These are phyloP conservation scores for Myxozyma sirexii DNA, from an alignment of 805 yeast species.

Conservation along the genomic window DNA sequence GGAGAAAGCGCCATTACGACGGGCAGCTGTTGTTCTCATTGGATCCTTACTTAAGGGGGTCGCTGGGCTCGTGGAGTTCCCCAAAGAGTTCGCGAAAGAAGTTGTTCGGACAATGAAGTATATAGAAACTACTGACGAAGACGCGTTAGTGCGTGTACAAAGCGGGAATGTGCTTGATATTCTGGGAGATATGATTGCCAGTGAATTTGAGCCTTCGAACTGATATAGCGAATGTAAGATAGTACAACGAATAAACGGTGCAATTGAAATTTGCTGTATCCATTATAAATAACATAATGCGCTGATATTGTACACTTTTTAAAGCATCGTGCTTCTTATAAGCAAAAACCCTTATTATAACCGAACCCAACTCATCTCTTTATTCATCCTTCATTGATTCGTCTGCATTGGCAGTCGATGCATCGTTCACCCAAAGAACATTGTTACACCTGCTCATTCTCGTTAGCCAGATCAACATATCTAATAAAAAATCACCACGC, in stretches of 20 bases:
- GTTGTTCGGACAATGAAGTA: constrained; percentile 32
- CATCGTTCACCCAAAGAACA: constrained; percentile 63
- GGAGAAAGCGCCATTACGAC: constrained; percentile 55
- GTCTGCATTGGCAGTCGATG: constrained; percentile 13
- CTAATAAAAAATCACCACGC: constrained; percentile 16
- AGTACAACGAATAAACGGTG: background rate
- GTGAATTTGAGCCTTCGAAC: constrained; percentile 10
- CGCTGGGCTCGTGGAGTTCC: constrained; percentile 37
- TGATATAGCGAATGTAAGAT: background rate
- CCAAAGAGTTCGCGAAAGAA: constrained; percentile 37
- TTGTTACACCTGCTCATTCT: constrained; percentile 69
- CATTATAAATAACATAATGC: background rate
- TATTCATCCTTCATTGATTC: constrained; percentile 14
- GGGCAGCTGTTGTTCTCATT: constrained; percentile 73
- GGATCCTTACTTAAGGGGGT: constrained; percentile 41
- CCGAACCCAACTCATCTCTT: background rate
- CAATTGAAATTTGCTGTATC: background rate
- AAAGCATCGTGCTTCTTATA: background rate
- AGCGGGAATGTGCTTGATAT: constrained; percentile 36
- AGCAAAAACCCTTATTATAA: background rate
- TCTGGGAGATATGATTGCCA: constrained; percentile 29
- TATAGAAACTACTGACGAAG: constrained; percentile 38
- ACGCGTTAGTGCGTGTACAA: constrained; percentile 42
- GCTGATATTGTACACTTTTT: constrained; percentile 8
- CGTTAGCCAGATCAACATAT: background rate